Base-by-base conservation (phyloP, 441 rosid genomes). In the Gossypium gossypioides region DNA sequence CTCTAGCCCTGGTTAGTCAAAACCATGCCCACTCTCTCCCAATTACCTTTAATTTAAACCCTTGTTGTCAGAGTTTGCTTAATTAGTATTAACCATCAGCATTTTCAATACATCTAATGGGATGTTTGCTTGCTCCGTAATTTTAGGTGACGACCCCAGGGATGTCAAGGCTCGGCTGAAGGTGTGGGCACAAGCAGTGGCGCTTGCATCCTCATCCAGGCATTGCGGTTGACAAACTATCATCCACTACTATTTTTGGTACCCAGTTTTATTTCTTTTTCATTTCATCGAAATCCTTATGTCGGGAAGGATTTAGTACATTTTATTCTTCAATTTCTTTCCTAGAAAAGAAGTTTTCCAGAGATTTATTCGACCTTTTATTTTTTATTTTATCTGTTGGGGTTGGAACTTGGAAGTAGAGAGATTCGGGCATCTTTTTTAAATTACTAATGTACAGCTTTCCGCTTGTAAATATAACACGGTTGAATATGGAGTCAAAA, bases 101-200 rank as follows among this genome's bases (percentile, higher is more conserved):
- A 63, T 32, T 69, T 37, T 62, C 46, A 25, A 18, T 65, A 5
- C 3, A 24, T 22, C 72, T 68, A 27, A 68, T 52, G 60, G 72
- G 16, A n/a, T 67, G 12, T 29, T 68, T 50, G 5, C 44, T 61
- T 50, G 5, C 44, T 61, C 24, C 5, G 57, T 16, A 19, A 16
- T 22, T 70, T 77, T 72, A 93, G 98, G 98, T 6, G 99, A 94
- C 84, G 93, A 94, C 71, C 99, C 99, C 1, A 78, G 87, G 69
- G 97, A 94, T 74, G 99, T 94, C n/a, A 94, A 94, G 84, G 97
- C 97, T 42, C 81, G 99, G 79, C 81, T 94, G 40, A 94, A 88
- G 81, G 93, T 88, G 29, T 94, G 99, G 99, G 99, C 97, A 72
- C 99, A 94, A 77, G 92, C 96, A 1, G 99, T 94, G 77, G 99